Conservation (phyloP, 805 yeast species). For the Candida lessepsii region DNA sequence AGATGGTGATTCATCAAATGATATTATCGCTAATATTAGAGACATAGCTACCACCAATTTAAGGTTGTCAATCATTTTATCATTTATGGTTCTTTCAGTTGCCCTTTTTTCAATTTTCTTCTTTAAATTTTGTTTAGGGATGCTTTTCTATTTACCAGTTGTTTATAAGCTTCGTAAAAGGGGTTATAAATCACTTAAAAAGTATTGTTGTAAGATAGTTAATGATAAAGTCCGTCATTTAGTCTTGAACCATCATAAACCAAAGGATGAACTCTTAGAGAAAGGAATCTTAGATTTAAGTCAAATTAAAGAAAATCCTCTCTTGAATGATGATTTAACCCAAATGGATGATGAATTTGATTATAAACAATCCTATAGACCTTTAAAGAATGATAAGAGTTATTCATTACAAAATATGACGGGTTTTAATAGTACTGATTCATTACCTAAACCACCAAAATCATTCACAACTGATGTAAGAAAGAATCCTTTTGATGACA, state of each 20-base stretch:
- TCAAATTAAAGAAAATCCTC: constrained; percentile 28
- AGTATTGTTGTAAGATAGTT: constrained; percentile 59
- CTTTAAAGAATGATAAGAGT: neutral
- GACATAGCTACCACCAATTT: constrained; percentile 59
- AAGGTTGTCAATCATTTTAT: constrained; percentile 66
- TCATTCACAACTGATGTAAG: constrained; percentile 1
- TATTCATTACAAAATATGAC: constrained; percentile 13
- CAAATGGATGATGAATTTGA: constrained; percentile 11
- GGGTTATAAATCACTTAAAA: constrained; percentile 48
- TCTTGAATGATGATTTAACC: constrained; percentile 17
- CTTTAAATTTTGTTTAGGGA: constrained; percentile 52
- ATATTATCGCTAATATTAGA: constrained; percentile 47
- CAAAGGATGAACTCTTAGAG: constrained; percentile 31
- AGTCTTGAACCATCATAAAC: constrained; percentile 43
- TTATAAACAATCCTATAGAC: constrained; percentile 10
- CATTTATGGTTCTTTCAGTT: constrained; percentile 75
- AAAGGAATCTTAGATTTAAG: constrained; percentile 27
- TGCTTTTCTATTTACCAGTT: constrained; percentile 52
- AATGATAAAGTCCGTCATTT: constrained; percentile 55
- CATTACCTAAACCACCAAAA: constrained; percentile 3
- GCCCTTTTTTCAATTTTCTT: constrained; percentile 71
- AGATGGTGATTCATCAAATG: constrained; percentile 43
- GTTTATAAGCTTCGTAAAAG: constrained; percentile 40
- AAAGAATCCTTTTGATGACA: constrained; percentile 9
- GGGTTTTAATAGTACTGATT: constrained; percentile 15